A percentile compares a stretch with the other conserved stretches of the same genome.
Conservation (phyloP, 2,329 filamentous ascomycete species). For the Penicillium brasilianum region DNA sequence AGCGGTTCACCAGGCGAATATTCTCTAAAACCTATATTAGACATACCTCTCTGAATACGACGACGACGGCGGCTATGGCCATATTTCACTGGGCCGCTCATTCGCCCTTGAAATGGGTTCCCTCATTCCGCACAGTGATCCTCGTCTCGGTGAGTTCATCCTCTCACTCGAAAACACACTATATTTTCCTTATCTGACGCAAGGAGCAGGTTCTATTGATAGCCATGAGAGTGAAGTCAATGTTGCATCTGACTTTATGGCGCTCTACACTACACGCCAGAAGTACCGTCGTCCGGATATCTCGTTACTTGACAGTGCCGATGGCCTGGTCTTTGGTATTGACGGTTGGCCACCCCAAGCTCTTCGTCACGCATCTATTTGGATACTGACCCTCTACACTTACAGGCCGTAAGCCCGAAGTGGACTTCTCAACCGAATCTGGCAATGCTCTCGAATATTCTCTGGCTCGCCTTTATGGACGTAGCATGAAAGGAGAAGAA, state of each 20-base stretch:
- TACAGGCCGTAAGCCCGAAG: slow-evolving; percentile 16
- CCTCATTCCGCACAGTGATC: slow-evolving; percentile 82
- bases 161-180: neutral
- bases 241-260: slow-evolving; percentile 92
- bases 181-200: neutral
- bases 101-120: slow-evolving; percentile 94
- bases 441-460: slow-evolving; percentile 59
- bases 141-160: slow-evolving; percentile 65
- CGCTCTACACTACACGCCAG: slow-evolving; percentile 95
- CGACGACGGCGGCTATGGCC: slow-evolving; percentile 87
- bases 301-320: slow-evolving; percentile 41
- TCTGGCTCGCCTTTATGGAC: slow-evolving; percentile 73
- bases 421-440: slow-evolving; percentile 24
- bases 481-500: slow-evolving; percentile 69
- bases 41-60: slow-evolving; percentile 96
- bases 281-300: slow-evolving; percentile 89
- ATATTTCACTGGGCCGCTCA: slow-evolving; percentile 88
- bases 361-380: neutral
- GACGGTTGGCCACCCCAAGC: slow-evolving; percentile 22
- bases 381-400: neutral
- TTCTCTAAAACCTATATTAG: slow-evolving; percentile 45
- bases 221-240: slow-evolving; percentile 77
- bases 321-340: slow-evolving; percentile 13
- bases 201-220: slow-evolving; percentile 68
- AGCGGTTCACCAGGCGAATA: neutral